Base-by-base conservation (phyloP, 768 basidiomycete genomes). In the Boletus patriciae region DNA sequence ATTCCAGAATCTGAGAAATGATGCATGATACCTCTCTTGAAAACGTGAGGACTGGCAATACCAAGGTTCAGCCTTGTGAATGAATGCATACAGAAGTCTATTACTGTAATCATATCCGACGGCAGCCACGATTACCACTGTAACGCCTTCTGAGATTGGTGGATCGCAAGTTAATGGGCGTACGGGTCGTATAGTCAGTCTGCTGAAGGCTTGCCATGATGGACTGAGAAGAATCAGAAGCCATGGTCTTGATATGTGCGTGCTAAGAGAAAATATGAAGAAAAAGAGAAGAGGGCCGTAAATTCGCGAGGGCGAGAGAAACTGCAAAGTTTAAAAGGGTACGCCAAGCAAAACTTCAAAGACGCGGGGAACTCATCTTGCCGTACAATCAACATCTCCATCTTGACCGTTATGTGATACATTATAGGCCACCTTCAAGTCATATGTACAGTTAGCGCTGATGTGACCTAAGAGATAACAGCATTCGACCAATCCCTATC, bases 41-140 rank as follows among this genome's bases (percentile, higher is more conserved):
- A 36, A 55, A 45, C 13, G 54, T 40, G 18, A 58, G 57, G 23
- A 41, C 54, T 55, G 25, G 41, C 2, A 12, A 15, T 25, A n/a
- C 15, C 16, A 21, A 8, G 21, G 21, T 11, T 29, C 15, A 50
- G 34, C 29, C 16, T 13, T 8, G 6, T 33, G 45, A 9, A 31
- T 37, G 5, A 29, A 31, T 3, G 16, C 3, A 27, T 15, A 8
- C 7, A n/a, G 9, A n/a, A 19, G 7, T 13, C 4, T 10, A 42
- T 33, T 36, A 58, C 57, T 44, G 13, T 49, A 54, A 41, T 58
- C 57, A 21, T 58, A 58, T 36, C 3, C 46, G 18, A 58, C n/a
- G 6, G 18, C 19, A 6, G 43, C 44, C 34, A 47, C 12, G 19
- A 54, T 13, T 6, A 15, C 27, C 2, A 58, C 57, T 58, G 36